Evolutionary conservation across 2,329 filamentous ascomycete genomes (phyloP), one percentile per base, ranked within the genome.

Genomic region (Xylariaceae sp.): DNA sequence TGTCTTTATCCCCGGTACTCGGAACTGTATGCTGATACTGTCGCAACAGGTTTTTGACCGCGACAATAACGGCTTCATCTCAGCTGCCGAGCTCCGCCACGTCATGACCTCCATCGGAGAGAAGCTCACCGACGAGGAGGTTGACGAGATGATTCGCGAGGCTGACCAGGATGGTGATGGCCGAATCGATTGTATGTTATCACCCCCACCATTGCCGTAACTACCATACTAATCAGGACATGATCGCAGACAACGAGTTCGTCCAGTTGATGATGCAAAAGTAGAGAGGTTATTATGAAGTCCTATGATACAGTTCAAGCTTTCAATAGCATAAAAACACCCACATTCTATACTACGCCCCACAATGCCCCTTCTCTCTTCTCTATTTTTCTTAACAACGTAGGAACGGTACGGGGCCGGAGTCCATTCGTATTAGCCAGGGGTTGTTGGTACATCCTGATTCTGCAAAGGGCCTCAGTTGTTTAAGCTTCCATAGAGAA

Each of bases 211-310:
- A 16, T 14, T 16, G 7, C n/a, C 11, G 16, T 45, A 21, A 4
- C 22, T 34, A 11, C 2, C 5, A 17, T 42, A 29, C 49, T 67
- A 63, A 66, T 62, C 48, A 25, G 47, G 23, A 14, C 19, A 33
- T 29, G 16, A 39, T 14, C 57, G 88, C 60, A 92, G 87, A 92
- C 74, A 92, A 92, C 76, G 88, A 93, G 72, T 93, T 93, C 65
- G 88, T 93, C 60, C 88, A 93, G 74, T 83, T 93, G 66, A 93
- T 93, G 88, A 92, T 93, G 88, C 88, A 93, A 79, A 92, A 92
- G 78, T 92, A 32, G 7, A 32, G 7, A 16, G 27, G 27, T n/a
- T n/a, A n/a, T n/a, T n/a, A n/a, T n/a, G n/a, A n/a, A n/a, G n/a
- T n/a, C n/a, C n/a, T n/a, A n/a, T n/a, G n/a, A n/a, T n/a, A n/a